Evolutionary conservation across 2,329 filamentous ascomycete genomes (phyloP).

Genomic region (Colletotrichum limetticola): DNA sequence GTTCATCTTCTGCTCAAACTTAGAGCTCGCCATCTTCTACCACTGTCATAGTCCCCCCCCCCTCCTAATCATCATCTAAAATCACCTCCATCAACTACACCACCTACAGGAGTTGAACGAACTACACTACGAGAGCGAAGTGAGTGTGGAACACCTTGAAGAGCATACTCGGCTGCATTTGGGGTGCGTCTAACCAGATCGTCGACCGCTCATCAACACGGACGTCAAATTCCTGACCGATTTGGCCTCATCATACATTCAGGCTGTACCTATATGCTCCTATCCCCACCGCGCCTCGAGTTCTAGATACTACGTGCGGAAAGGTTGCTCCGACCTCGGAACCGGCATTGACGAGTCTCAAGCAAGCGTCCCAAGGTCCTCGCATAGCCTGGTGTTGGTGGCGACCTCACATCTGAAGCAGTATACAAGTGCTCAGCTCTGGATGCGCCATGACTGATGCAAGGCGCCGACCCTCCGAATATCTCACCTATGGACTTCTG

Average conservation of each 20-base stretch:
- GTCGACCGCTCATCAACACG: background rate
- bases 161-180: background rate
- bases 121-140: background rate
- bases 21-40: background rate
- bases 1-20: background rate
- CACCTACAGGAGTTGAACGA: background rate
- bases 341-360: slow-evolving; percentile 13
- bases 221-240: background rate
- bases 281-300: background rate
- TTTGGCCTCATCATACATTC: background rate
- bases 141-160: background rate
- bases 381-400: background rate
- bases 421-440: background rate
- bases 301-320: background rate
- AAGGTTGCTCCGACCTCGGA: background rate
- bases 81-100: background rate
- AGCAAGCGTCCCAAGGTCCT: background rate
- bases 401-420: background rate
- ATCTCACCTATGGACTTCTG: background rate
- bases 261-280: background rate
- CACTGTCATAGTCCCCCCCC: background rate
- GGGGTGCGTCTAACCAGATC: background rate
- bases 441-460: background rate
- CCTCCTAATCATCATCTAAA: background rate
- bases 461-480: background rate